Evolutionary conservation across 176 grass and related monocot genomes (phyloP).

Genomic region (Avena sativa): DNA sequence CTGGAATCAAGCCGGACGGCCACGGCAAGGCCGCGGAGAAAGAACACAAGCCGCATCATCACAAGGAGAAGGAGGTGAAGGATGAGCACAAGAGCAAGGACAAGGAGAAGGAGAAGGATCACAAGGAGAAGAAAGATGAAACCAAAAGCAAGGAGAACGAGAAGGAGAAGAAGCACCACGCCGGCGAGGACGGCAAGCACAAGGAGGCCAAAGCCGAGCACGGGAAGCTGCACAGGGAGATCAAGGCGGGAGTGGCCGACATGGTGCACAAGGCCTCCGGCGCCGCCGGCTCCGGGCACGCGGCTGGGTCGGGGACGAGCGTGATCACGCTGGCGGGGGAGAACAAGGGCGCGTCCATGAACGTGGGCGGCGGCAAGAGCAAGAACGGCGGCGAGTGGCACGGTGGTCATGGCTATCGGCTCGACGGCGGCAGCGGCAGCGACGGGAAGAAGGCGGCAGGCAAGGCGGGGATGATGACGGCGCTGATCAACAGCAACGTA

Average conservation of each 20-base stretch:
- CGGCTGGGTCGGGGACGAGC: conserved; percentile 5
- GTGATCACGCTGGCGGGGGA: conserved; percentile 73
- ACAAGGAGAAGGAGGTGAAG: neutral
- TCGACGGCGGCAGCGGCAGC: neutral
- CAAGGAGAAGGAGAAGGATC: conserved; percentile 10
- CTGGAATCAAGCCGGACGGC: neutral
- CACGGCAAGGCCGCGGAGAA: neutral
- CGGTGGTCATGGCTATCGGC: neutral
- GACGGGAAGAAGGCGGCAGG: neutral
- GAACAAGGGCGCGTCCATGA: conserved; percentile 84
- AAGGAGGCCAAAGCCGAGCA: conserved; percentile 3
- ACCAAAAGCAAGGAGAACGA: neutral
- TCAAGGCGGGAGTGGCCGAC: conserved; percentile 57
- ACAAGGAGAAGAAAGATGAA: neutral
- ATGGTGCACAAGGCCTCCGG: conserved; percentile 45
- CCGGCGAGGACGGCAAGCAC: neutral
- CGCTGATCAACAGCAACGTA: conserved; percentile 77
- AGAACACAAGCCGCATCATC: neutral
- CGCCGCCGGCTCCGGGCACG: conserved; percentile 17
- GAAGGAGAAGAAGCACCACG: neutral
- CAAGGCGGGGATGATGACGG: conserved; percentile 14
- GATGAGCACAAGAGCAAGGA: conserved; percentile 1
- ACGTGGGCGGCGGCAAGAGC: conserved; percentile 32
- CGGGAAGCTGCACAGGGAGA: conserved; percentile 52
- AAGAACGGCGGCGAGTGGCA: neutral